A percentile compares a stretch with the other conserved stretches of the same genome.
Conservation (phyloP, 2,329 filamentous ascomycete species). For the Cladosporium cucumerinum region DNA sequence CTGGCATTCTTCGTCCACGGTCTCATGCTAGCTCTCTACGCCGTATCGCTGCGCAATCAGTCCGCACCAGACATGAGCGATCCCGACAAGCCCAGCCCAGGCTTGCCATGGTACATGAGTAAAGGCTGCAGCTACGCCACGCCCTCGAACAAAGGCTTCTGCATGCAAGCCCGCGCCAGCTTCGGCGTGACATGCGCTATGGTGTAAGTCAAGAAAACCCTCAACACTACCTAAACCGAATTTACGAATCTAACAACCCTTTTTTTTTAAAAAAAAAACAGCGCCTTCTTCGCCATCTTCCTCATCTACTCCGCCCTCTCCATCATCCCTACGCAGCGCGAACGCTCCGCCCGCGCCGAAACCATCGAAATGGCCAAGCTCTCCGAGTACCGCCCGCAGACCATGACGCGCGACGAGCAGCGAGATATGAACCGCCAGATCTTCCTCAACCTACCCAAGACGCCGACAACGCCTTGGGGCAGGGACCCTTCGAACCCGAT, state of each 20-base stretch:
- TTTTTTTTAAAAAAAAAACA: constrained; percentile 37
- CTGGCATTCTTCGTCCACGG: constrained; percentile 59
- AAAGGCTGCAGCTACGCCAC: constrained; percentile 57
- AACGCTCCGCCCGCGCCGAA: constrained; percentile 30
- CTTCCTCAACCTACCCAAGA: constrained; percentile 39
- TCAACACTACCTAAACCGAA: background rate
- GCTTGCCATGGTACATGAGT: constrained; percentile 71
- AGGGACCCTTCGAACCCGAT: constrained; percentile 39
- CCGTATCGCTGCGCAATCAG: constrained; percentile 66
- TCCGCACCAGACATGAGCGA: constrained; percentile 71
- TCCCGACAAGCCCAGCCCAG: constrained; percentile 56
- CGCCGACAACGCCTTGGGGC: constrained; percentile 45
- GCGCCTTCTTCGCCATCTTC: constrained; percentile 59
- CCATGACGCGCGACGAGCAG: constrained; percentile 44
- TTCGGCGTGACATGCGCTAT: constrained; percentile 65
- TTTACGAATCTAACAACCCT: constrained; percentile 13
- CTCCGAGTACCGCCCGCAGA: constrained; percentile 44
- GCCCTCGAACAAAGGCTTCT: constrained; percentile 55
- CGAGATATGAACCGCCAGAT: constrained; percentile 56
- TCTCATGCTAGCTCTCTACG: constrained; percentile 59
- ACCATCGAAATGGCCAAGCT: constrained; percentile 52
- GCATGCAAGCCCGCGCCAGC: constrained; percentile 63
- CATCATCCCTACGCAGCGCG: constrained; percentile 43
- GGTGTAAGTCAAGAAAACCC: constrained; percentile 54
- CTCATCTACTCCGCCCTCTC: constrained; percentile 58